Evolutionary conservation across 106 monocot species (phyloP), one percentile per base, ranked within the genome.

Genomic region (Dactylorhiza incarnata): DNA sequence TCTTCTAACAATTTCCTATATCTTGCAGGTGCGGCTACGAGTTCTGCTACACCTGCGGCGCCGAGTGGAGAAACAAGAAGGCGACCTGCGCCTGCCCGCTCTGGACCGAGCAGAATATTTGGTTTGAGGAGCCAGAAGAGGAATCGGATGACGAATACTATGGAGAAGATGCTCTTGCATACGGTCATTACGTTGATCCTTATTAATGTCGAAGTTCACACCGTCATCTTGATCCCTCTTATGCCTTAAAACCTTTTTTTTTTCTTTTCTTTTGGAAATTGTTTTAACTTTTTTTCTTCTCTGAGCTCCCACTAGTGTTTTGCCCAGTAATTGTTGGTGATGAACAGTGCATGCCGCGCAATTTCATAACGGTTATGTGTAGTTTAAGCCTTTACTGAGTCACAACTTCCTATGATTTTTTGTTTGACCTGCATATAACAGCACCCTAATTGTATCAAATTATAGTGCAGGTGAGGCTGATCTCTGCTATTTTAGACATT

Each of bases 11-110:
- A 59, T 9, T 59, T 23, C 20, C 22, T 59, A 9, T 29, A 65
- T 65, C 16, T 45, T 65, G 69, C 82, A 96, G 95, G 82, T 96
- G 95, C 62, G 95, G 95, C 7, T 87, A 87, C 74, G 93, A 96
- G 75, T 96, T 96, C 75, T 96, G 95, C 71, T 93, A 96, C 67
- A 91, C 86, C 0, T 93, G 95, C 70, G 93, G 95, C 46, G 88
- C 90, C 37, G 86, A 90, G 72, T 96, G 93, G 92, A 87, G 81
- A 76, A 77, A 93, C 48, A 96, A 96, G 76, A 89, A 81, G 49
- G 82, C 86, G 4, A 93, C 90, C 0, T 96, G 95, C 62, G 9
- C 69, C 2, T 96, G 95, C 49, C 93, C 90, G 0, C 53, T 90
- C 46, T 96, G 86, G 85, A 83, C 82, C 25, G 92, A 87, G 77